Base-by-base conservation (phyloP, 2,329 filamentous ascomycete genomes). In the Diaporthe capsici region DNA sequence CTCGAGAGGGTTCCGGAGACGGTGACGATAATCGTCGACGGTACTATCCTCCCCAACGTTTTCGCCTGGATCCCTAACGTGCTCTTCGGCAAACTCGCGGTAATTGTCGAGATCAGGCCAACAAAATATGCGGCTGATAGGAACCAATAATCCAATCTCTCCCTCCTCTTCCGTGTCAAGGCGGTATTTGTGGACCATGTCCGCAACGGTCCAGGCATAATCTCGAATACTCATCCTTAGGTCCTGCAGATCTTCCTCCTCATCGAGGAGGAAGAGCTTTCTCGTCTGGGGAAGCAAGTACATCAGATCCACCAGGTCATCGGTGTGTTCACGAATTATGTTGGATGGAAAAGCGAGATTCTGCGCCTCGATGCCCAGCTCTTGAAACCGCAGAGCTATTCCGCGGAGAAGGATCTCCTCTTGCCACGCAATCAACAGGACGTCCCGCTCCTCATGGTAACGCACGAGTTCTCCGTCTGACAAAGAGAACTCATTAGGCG, bases 51-150 rank as follows among this genome's bases (percentile, higher is more conserved):
- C 70, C 12, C 20, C 22, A 2, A 1, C 7, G 9, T 12, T 22
- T 4, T 25, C 53, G 9, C 63, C 37, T 15, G 31, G 1, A 2
- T 20, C 15, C 17, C 51, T 22, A 10, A 71, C 28, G 4, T 34
- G 31, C 3, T 79, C 76, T 39, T 78, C 77, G 1, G 82, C 82
- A 75, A 82, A 84, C 10, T 81, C 81, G 1, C 76, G 73, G 47
- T 84, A 78, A 0, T 80, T 77, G 5, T 81, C 78, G 0, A 81
- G 39, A 37, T 86, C 80, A 0, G 85, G 84, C 83, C 84, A 85
- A 34, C 80, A 83, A 72, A 80, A 80, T 4, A 83, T 7, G 20
- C 78, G 78, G 25, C 80, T 72, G 12, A 80, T 39, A 12, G 82
- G 77, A 12, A 81, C 80, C n/a, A 80, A 80, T 0, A 80, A 34